phyloP scores from a whole-genome alignment of 805 yeast species.

The Danielia reshetovae region DNA sequence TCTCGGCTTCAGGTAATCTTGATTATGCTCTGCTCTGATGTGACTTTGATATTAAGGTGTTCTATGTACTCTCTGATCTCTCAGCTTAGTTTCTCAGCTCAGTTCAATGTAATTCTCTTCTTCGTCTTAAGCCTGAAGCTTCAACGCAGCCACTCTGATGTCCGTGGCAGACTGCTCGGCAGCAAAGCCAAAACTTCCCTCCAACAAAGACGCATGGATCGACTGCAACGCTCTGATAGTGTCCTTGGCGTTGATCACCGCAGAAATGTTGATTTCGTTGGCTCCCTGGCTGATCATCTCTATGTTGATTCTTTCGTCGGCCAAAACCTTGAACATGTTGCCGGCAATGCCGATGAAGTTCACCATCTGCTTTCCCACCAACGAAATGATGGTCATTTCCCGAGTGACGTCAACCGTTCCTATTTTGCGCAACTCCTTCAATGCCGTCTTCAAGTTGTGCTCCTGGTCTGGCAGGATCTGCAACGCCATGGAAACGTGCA shows the following conservation, averaged over 20 bases:
- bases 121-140: no score
- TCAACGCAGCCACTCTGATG: constrained; percentile 14
- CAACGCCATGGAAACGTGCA: constrained; percentile 96
- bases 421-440: constrained; percentile 70
- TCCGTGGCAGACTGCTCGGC: constrained; percentile 15
- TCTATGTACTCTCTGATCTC: no score
- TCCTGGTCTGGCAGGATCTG: constrained; percentile 70
- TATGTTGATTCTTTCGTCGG: constrained; percentile 86
- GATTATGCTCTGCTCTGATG: no score
- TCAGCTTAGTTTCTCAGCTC: no score
- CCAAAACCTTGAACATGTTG: constrained; percentile 90
- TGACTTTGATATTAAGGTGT: no score
- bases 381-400: constrained; percentile 84
- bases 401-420: constrained; percentile 89
- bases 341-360: constrained; percentile 97
- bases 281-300: constrained; percentile 99
- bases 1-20: no score
- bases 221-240: constrained; percentile 82
- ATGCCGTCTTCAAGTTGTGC: constrained; percentile 61
- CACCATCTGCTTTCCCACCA: constrained; percentile 97
- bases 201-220: constrained; percentile 74
- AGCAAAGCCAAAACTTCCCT: constrained; percentile 29
- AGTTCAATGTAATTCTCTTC: no score
- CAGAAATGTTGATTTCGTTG: constrained; percentile 93
- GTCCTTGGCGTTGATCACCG: constrained; percentile 83